Evolutionary conservation across 2,329 filamentous ascomycete species (phyloP), one percentile per base, ranked within the genome.

Genomic region (Aspergillus quadrilineatus): DNA sequence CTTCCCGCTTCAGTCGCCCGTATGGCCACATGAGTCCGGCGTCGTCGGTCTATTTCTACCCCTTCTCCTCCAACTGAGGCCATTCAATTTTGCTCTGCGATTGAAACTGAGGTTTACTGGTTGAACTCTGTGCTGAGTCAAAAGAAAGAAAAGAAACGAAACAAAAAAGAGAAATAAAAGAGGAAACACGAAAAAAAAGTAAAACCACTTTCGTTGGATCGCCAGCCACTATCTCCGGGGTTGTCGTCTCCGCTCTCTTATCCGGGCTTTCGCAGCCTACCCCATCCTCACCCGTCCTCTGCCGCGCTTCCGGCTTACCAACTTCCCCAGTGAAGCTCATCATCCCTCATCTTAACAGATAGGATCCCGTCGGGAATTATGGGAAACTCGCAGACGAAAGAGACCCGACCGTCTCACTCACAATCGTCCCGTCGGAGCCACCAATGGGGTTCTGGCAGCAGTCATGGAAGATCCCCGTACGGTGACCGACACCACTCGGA

Each of bases 311-410:
- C 44, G 17, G 44, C 17, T 48, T 17, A 43, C 44, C 17, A 22
- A 22, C 22, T 30, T 32, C 14, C 36, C 22, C 15, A 17, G 17
- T n/a, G 15, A 30, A 50, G 44, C 36, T 47, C 32, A 39, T 30
- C 39, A n/a, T 54, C 36, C 34, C 51, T 15, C n/a, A 37, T 15
- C n/a, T 22, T 22, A 22, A 22, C 22, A 22, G 22, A 22, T 22
- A 22, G 22, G 22, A 22, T 22, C 22, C 22, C 3, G 3, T 22
- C 22, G 22, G 22, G 22, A 22, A 42, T 10, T 57, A 45, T 79
- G 77, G 77, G 77, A 48, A 79, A 79, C 63, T 73, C 76, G 49
- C 72, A 78, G 57, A 78, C 77, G 37, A 79, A 77, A 67, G 77
- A 79, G 67, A 70, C 74, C 53, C 73, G 77, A 60, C 66, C 70